phyloP scores from a whole-genome alignment of 1,139 yeast genomes.

The Magnusiomyces fungicola region DNA sequence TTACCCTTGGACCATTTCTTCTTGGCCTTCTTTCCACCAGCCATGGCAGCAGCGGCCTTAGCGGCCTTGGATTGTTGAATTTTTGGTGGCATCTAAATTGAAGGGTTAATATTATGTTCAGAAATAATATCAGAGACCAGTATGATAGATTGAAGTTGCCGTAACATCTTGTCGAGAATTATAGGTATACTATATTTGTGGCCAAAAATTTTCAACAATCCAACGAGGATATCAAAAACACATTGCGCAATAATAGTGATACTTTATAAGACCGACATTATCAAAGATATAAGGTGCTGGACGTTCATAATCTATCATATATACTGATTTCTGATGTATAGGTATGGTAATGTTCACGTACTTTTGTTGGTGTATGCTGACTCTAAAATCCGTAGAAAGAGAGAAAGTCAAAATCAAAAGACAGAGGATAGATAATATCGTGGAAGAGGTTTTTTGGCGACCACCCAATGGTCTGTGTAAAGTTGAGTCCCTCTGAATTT shows the following conservation, averaged over 20 bases:
- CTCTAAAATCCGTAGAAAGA: neutral
- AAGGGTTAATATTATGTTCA: constrained; percentile 3
- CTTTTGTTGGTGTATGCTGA: constrained; percentile 2
- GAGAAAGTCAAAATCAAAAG: neutral
- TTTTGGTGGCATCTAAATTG: constrained; percentile 91
- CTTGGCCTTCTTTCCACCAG: constrained; percentile 99
- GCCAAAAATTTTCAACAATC: no score
- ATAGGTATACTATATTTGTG: no score
- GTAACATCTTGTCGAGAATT: no score
- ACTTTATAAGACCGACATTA: no score
- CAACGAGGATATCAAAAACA: no score
- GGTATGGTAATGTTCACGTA: neutral
- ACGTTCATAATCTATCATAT: neutral
- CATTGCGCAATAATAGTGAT: no score
- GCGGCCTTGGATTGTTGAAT: constrained; percentile 99
- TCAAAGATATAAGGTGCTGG: no score
- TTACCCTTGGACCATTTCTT: constrained; percentile 99
- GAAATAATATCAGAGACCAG: no score
- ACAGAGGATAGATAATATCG: neutral
- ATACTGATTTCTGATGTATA: neutral
- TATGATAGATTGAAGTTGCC: no score
- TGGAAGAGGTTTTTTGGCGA: neutral
- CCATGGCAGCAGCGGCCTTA: constrained; percentile 99
- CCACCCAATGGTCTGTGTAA: neutral
- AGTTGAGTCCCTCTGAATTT: neutral